Percentiles rank a stretch among this genome's conserved stretches.
Conservation (phyloP, 1,139 yeast genomes). For the Suhomyces terraborum region DNA sequence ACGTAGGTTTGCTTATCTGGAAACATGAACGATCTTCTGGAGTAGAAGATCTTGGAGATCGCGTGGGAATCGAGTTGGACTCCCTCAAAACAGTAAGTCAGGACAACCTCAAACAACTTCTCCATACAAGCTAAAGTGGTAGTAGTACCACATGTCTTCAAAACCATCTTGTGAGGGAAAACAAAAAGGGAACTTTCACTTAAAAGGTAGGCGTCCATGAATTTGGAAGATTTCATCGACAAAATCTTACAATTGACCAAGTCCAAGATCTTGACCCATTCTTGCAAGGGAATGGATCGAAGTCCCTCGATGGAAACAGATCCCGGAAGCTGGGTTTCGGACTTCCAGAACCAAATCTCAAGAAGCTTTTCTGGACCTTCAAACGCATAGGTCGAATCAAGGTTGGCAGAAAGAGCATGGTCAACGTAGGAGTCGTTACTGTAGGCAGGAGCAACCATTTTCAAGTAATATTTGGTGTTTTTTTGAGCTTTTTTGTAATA, state of each 20-base stretch:
- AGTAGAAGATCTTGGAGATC: slow-evolving; percentile 78
- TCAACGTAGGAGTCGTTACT: slow-evolving; percentile 60
- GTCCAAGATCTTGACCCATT: slow-evolving; percentile 76
- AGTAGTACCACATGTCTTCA: slow-evolving; percentile 97
- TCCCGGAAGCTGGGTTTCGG: slow-evolving; percentile 40
- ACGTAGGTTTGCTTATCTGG: slow-evolving; percentile 83
- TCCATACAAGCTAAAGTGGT: slow-evolving; percentile 81
- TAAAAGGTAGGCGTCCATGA: slow-evolving; percentile 80
- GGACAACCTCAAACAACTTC: slow-evolving; percentile 57
- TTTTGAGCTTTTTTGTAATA: not conserved
- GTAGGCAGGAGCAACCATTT: slow-evolving; percentile 50
- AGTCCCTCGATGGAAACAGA: slow-evolving; percentile 47
- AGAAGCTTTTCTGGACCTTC: slow-evolving; percentile 96
- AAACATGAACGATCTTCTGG: slow-evolving; percentile 90
- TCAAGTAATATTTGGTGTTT: not conserved
- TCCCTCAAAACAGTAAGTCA: slow-evolving; percentile 22
- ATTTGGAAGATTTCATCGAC: slow-evolving; percentile 68
- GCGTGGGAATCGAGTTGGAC: slow-evolving; percentile 25
- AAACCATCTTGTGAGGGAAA: slow-evolving; percentile 77
- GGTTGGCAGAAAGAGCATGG: slow-evolving; percentile 71
- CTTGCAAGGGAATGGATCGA: slow-evolving; percentile 62
- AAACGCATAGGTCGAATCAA: slow-evolving; percentile 88
- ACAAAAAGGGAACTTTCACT: slow-evolving; percentile 92
- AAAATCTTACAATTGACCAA: slow-evolving; percentile 85
- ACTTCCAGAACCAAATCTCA: slow-evolving; percentile 80